Evolutionary conservation across 2,329 filamentous ascomycete genomes (phyloP).

Genomic region (Leptoxyphium fumago): DNA sequence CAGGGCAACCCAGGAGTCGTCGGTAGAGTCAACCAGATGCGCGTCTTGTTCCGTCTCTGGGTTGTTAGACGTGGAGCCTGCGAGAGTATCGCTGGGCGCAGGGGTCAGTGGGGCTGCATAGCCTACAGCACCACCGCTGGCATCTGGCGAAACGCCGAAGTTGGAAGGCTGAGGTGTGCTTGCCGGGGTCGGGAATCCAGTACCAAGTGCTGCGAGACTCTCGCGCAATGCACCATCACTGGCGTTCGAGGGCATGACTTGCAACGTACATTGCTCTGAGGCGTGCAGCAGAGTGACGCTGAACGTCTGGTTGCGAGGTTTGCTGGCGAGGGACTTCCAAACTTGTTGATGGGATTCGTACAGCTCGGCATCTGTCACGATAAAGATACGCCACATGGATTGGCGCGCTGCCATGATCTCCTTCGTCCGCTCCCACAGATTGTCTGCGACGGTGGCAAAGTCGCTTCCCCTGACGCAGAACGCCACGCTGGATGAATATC

Average conservation of each 20-base stretch:
- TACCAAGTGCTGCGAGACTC: conserved; percentile 8
- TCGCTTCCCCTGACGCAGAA: conserved; percentile 52
- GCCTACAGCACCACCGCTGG: conserved; percentile 5
- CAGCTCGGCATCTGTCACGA: conserved; percentile 31
- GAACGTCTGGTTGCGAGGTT: conserved; percentile 24
- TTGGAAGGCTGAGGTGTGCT: conserved; percentile 41
- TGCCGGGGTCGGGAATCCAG: conserved; percentile 43
- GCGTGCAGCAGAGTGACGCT: conserved; percentile 14
- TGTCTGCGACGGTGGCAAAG: conserved; percentile 52
- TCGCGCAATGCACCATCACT: conserved; percentile 5
- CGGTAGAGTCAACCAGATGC: conserved; percentile 54
- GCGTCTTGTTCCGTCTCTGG: conserved; percentile 44
- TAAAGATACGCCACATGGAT: conserved; percentile 62
- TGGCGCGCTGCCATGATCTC: conserved; percentile 56
- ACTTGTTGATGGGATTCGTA: conserved; percentile 8
- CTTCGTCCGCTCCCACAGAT: conserved; percentile 66
- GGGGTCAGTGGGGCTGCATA: conserved; percentile 27
- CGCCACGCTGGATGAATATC: conserved; percentile 55
- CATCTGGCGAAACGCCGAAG: conserved; percentile 17
- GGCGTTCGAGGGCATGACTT: conserved; percentile 7
- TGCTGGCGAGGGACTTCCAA: conserved; percentile 12
- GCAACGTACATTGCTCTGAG: conserved; percentile 8
- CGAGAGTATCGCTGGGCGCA: conserved; percentile 29
- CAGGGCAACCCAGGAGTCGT: conserved; percentile 63
- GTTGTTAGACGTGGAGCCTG: conserved; percentile 25